Base-by-base conservation (phyloP, 306 rosid genomes). In the Chamaecrista fasciculata region DNA sequence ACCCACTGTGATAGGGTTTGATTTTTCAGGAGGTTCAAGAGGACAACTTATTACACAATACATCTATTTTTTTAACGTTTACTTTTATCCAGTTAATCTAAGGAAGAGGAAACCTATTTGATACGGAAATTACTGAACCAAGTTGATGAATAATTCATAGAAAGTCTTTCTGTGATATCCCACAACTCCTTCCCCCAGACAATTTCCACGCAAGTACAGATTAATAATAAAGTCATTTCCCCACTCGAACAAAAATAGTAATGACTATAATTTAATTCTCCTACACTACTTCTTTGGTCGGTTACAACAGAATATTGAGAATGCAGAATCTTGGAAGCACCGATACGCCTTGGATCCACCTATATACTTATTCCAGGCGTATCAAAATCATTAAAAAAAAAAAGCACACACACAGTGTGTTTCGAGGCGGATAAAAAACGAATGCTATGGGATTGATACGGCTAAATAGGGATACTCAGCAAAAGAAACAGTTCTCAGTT, bases 221-320 rank as follows among this genome's bases (percentile, higher is more conserved):
- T 19, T 26, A 12, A 3, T 16, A 14, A 75, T 43, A 20, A 59
- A 66, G 67, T 65, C 46, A 64, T 63, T 24, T 50, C 29, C 51
- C 31, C 50, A 57, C 50, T 71, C 29, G 52, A 75, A 28, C 36
- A 8, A 5, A 8, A 5, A 67, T 15, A 34, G 8, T 55, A 79
- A 60, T n/a, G 15, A 39, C 53, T 16, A 24, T 39, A 59, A 75
- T 60, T 75, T 71, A 59, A 75, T 60, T 75, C 66, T 76, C 72
- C 48, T 25, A 58, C 62, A 71, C 8, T 20, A 52, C 42, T 61
- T 12, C 19, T 14, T 48, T 3, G 26, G 51, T 28, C 3, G 58
- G 21, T 59, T 39, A 61, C 51, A 39, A 53, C 14, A 3, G 43
- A 42, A 63, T 3, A 44, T 8, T 55, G 2, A 57, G 5, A 23